Evolutionary conservation across 2,329 filamentous ascomycete genomes (phyloP).

Genomic region (Arthrocladium fulminans): DNA sequence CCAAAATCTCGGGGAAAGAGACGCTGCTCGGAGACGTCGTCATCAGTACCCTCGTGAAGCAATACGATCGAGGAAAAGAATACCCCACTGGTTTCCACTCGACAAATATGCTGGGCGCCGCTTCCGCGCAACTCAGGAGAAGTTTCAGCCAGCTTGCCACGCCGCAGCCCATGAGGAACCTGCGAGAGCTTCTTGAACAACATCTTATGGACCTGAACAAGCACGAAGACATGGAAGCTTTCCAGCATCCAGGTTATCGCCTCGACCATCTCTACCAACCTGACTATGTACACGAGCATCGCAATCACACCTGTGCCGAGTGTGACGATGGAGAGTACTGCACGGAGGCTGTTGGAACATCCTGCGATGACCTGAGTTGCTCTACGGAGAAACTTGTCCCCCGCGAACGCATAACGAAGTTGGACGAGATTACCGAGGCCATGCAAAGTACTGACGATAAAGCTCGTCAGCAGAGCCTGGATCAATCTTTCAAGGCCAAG

Average conservation of each 20-base stretch:
- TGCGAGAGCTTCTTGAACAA: slow-evolving; percentile 7
- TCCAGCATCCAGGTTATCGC: background rate
- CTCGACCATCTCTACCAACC: background rate
- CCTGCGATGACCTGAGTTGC: slow-evolving; percentile 15
- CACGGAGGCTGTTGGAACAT: background rate
- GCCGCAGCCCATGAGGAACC: background rate
- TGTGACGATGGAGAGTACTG: slow-evolving; percentile 2
- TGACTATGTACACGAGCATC: background rate
- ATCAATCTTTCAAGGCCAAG: background rate
- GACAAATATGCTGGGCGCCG: slow-evolving; percentile 24
- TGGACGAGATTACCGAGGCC: slow-evolving; percentile 12
- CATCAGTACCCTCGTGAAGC: slow-evolving; percentile 22
- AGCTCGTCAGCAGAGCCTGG: background rate
- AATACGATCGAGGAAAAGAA: slow-evolving; percentile 24
- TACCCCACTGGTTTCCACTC: slow-evolving; percentile 16
- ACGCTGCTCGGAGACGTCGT: slow-evolving; percentile 28
- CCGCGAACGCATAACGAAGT: slow-evolving; percentile 13
- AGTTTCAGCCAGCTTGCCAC: slow-evolving; percentile 18
- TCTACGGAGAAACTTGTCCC: slow-evolving; percentile 13
- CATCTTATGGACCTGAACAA: slow-evolving; percentile 6
- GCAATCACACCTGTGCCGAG: background rate
- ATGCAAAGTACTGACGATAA: background rate
- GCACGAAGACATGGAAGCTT: slow-evolving; percentile 8
- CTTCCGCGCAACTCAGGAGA: slow-evolving; percentile 25
- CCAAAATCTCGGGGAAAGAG: slow-evolving; percentile 19